Percentiles rank a stretch among this genome's conserved stretches.
These are phyloP conservation scores for Sugiyamaella paludigena DNA, from an alignment of 1,139 yeast species.

Conservation along the genomic window DNA sequence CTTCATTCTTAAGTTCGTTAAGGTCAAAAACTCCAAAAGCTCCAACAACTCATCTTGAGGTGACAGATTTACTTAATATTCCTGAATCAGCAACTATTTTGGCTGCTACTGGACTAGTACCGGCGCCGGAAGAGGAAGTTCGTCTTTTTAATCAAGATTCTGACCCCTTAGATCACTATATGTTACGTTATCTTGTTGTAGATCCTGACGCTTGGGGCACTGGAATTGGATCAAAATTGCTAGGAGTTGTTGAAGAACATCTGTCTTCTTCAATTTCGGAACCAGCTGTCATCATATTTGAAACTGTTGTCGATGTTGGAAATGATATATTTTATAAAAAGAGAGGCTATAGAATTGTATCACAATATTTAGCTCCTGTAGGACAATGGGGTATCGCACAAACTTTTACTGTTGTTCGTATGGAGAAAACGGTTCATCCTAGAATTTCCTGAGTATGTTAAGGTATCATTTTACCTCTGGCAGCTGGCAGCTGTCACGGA, in stretches of 20 bases:
- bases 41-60: background rate
- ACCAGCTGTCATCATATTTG: slow-evolving; percentile 7
- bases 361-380: background rate
- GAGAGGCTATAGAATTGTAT: slow-evolving; percentile 3
- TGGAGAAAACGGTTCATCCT: slow-evolving; percentile 6
- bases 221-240: slow-evolving; percentile 12
- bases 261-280: slow-evolving; percentile 1
- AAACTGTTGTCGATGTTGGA: slow-evolving; percentile 9
- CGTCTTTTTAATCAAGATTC: background rate
- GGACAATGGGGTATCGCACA: slow-evolving; percentile 7
- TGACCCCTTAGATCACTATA: background rate
- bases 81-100: background rate
- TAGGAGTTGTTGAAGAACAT: slow-evolving; percentile 6
- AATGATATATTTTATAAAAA: slow-evolving; percentile 10
- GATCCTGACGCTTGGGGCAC: slow-evolving; percentile 11
- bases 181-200: slow-evolving; percentile 10
- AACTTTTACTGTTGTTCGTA: slow-evolving; percentile 6
- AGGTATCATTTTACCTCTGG: too few species aligned
- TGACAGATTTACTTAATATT: background rate
- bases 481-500: too few species aligned
- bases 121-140: too few species aligned
- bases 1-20: too few species aligned
- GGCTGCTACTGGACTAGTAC: slow-evolving; percentile 5
- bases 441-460: too few species aligned
- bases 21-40: too few species aligned